Evolutionary conservation across 1,139 yeast species (phyloP).

Genomic region (Geotrichum australiense): DNA sequence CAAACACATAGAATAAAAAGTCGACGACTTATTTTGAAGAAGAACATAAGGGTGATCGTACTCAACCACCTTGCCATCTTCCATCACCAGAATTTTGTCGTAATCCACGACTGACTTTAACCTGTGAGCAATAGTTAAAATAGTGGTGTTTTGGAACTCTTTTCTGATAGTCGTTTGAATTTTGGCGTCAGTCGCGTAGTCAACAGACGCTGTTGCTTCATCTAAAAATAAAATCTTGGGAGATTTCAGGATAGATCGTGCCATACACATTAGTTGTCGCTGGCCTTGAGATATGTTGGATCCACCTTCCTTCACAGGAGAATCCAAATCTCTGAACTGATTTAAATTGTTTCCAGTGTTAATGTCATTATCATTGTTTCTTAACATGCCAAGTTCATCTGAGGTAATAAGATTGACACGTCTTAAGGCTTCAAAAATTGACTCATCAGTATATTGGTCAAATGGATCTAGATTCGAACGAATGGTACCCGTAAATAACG

Average conservation of each 20-base stretch:
- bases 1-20: slow-evolving; percentile 83
- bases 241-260: slow-evolving; percentile 74
- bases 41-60: slow-evolving; percentile 80
- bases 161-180: slow-evolving; percentile 87
- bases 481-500: slow-evolving; percentile 78
- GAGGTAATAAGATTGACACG: slow-evolving; percentile 64
- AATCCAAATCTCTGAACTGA: slow-evolving; percentile 65
- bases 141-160: slow-evolving; percentile 74
- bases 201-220: slow-evolving; percentile 96
- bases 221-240: slow-evolving; percentile 85
- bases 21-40: slow-evolving; percentile 53
- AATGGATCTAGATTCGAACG: slow-evolving; percentile 80
- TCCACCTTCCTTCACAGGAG: slow-evolving; percentile 79
- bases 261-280: slow-evolving; percentile 87
- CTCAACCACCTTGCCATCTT: slow-evolving; percentile 83
- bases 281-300: slow-evolving; percentile 91
- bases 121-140: slow-evolving; percentile 93
- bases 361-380: neutral
- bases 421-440: slow-evolving; percentile 74
- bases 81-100: slow-evolving; percentile 91
- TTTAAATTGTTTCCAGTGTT: slow-evolving; percentile 54
- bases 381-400: too few species aligned
- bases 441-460: slow-evolving; percentile 57
- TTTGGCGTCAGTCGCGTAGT: slow-evolving; percentile 83
- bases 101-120: slow-evolving; percentile 88